These are phyloP conservation scores for Euphorbia pulcherrima DNA, from an alignment of 345 rosid genomes.

Conservation along the genomic window DNA sequence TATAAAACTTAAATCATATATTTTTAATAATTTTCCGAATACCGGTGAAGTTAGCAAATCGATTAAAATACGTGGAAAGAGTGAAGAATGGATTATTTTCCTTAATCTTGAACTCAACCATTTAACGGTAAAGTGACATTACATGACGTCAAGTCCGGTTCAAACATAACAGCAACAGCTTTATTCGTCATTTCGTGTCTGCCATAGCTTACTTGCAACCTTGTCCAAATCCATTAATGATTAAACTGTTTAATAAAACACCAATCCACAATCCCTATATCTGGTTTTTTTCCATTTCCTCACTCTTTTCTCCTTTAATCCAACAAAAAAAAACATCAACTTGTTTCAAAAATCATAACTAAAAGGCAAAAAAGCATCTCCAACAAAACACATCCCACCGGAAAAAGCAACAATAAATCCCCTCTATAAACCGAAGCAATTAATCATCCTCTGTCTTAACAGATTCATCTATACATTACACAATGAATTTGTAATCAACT, in stretches of 20 bases:
- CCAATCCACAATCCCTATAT: background rate
- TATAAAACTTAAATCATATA: no score
- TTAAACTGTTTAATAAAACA: no score
- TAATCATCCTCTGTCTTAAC: background rate
- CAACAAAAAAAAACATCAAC: background rate
- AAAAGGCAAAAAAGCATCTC: slow-evolving; percentile 20
- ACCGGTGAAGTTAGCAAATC: no score
- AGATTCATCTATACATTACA: slow-evolving; percentile 9
- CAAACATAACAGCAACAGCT: background rate
- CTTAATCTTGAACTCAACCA: no score
- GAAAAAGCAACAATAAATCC: background rate
- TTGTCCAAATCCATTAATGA: background rate
- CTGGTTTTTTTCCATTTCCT: background rate
- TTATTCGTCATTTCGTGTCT: no score
- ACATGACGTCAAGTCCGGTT: background rate
- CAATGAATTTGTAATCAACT: slow-evolving; percentile 41
- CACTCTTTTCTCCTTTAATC: no score
- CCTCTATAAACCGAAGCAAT: background rate
- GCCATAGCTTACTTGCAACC: background rate
- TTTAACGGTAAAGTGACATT: no score
- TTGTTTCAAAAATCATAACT: background rate
- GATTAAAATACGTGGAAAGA: no score
- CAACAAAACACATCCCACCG: background rate
- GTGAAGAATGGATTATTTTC: no score
- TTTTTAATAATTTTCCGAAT: no score